Conservation (phyloP, 1,139 yeast genomes). For the Kodamaea fungicola region DNA sequence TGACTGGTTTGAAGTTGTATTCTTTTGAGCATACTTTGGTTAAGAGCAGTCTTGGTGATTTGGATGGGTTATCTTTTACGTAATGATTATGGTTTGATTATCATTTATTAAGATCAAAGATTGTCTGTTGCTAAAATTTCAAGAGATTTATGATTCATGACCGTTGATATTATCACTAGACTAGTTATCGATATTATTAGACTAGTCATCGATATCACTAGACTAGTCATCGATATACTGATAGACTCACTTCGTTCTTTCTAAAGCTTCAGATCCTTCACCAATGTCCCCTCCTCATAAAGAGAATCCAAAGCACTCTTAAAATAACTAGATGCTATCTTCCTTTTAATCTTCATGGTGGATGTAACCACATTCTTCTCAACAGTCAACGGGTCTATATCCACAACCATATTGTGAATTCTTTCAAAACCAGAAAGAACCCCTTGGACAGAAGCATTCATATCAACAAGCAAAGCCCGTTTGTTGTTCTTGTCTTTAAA, state of each 20-base stretch:
- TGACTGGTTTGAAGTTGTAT: conserved; percentile 5
- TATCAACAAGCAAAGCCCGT: conserved; percentile 22
- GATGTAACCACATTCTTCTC: conserved; percentile 73
- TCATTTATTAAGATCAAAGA: no score
- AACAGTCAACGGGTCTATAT: conserved; percentile 63
- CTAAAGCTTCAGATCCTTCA: conserved; percentile 12
- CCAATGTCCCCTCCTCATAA: conserved; percentile 55
- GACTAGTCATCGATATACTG: no score
- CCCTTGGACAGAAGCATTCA: conserved; percentile 21
- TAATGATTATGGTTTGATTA: no score
- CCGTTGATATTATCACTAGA: no score
- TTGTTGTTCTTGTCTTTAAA: conserved; percentile 28
- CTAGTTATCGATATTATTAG: no score
- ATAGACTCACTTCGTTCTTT: no score
- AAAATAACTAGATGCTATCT: conserved; percentile 53
- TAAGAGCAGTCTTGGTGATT: conserved; percentile 1
- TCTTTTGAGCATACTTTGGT: background rate
- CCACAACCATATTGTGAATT: conserved; percentile 57
- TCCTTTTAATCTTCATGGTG: conserved; percentile 69
- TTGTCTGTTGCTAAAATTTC: no score
- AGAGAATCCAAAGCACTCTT: conserved; percentile 44
- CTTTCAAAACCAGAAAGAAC: conserved; percentile 54
- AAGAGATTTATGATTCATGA: no score
- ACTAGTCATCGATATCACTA: no score
- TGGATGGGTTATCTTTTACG: conserved; percentile 6